These are phyloP conservation scores for Saccharomycopsis schoenii DNA, from an alignment of 805 yeast species.

Conservation along the genomic window DNA sequence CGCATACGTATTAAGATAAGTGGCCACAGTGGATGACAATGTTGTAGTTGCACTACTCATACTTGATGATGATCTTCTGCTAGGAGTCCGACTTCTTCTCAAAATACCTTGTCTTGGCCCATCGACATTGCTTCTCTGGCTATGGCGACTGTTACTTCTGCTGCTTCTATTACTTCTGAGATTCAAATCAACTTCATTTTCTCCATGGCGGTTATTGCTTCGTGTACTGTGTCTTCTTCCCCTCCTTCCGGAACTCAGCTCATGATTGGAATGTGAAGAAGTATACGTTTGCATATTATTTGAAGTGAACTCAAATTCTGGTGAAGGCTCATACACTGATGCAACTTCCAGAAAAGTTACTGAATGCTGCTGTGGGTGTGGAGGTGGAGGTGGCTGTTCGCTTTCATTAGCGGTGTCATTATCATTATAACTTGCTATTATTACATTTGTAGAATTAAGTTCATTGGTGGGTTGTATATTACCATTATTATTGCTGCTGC, in stretches of 20 bases:
- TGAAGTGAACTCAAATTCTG: background rate
- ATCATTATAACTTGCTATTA: background rate
- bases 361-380: background rate
- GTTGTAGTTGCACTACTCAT: background rate
- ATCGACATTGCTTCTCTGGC: background rate
- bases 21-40: background rate
- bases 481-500: no score
- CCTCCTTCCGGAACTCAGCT: background rate
- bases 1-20: background rate
- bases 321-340: background rate
- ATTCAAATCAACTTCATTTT: background rate
- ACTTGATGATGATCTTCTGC: background rate
- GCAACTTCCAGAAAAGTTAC: background rate
- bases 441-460: background rate
- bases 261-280: background rate
- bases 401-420: background rate
- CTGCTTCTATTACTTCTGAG: background rate
- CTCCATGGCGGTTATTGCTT: background rate
- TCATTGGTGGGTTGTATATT: background rate
- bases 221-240: background rate
- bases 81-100: slow-evolving; percentile 9
- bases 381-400: background rate
- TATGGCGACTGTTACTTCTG: slow-evolving; percentile 1
- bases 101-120: slow-evolving; percentile 11
- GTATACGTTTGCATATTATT: background rate